Percentiles rank a stretch among this genome's conserved stretches.
phyloP scores from a whole-genome alignment of 768 basidiomycete genomes.

The Auricularia sp. region DNA sequence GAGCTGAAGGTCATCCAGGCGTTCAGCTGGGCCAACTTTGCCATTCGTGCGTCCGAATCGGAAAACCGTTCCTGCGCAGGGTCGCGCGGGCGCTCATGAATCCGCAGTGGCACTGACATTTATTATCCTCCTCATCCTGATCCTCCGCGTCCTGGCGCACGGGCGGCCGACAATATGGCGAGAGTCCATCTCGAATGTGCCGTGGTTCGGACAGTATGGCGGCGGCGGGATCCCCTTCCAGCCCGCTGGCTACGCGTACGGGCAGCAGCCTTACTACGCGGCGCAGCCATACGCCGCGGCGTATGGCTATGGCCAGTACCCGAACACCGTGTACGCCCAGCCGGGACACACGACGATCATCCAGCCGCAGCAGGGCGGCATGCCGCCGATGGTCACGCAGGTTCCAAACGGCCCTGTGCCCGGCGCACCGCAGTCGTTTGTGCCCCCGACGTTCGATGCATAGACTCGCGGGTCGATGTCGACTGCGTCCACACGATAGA shows the following conservation, averaged over 20 bases:
- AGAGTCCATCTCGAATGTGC: conserved; percentile 53
- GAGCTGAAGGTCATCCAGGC: conserved; percentile 74
- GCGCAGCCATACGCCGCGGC: conserved; percentile 3
- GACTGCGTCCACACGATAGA: no score
- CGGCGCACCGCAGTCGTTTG: no score
- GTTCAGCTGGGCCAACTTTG: conserved; percentile 68
- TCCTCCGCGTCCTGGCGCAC: conserved; percentile 42
- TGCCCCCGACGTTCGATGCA: no score
- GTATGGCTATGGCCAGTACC: conserved; percentile 22
- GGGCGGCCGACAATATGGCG: conserved; percentile 47
- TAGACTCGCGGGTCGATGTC: no score
- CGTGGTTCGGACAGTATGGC: conserved; percentile 67
- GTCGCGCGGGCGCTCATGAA: conserved; percentile 1
- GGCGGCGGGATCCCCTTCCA: conserved; percentile 22
- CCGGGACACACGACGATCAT: conserved; percentile 60
- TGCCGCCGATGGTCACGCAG: conserved; percentile 51
- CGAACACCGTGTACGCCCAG: conserved; percentile 32
- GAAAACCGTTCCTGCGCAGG: conserved; percentile 2
- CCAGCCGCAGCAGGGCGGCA: conserved; percentile 54
- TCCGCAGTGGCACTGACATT: conserved; percentile 38
- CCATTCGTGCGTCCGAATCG: conserved; percentile 29
- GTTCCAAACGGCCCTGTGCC: conserved; percentile 25
- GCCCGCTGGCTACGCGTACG: not conserved
- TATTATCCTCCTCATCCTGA: conserved; percentile 46
- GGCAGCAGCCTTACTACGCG: conserved; percentile 1